Percentiles rank a stretch among this genome's conserved stretches.
Evolutionary conservation across 2,329 filamentous ascomycete species (phyloP).

Genomic region (Aspergillus ruber): DNA sequence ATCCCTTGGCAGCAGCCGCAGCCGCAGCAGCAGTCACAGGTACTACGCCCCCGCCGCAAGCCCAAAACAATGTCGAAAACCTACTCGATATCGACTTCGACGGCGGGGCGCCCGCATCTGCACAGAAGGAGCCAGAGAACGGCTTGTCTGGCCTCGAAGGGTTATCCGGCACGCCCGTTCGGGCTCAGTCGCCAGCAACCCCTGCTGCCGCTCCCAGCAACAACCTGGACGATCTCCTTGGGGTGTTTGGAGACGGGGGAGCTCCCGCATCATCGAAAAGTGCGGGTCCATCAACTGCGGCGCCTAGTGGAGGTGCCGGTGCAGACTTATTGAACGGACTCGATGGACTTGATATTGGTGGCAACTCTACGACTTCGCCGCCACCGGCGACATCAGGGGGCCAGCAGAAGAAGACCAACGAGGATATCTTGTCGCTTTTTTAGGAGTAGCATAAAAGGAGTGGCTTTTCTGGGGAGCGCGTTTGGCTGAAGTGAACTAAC

Average conservation of each 20-base stretch:
- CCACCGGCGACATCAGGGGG: conserved; percentile 13
- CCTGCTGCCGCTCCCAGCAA: conserved; percentile 36
- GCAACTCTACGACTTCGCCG: conserved; percentile 27
- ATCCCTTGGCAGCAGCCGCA: conserved; percentile 82
- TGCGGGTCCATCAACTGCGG: conserved; percentile 19
- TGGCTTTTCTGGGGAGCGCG: neutral
- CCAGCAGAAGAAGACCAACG: conserved; percentile 45
- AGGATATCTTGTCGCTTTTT: conserved; percentile 52
- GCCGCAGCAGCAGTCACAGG: conserved; percentile 57
- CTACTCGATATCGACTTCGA: conserved; percentile 95
- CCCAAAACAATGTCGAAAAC: conserved; percentile 83
- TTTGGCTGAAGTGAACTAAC: conserved; percentile 1
- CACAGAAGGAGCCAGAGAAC: conserved; percentile 56
- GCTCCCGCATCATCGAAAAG: conserved; percentile 26
- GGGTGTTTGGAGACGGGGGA: conserved; percentile 55
- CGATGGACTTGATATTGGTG: conserved; percentile 68
- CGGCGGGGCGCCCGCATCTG: conserved; percentile 81
- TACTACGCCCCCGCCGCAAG: conserved; percentile 43
- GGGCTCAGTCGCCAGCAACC: conserved; percentile 41
- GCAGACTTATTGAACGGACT: conserved; percentile 74
- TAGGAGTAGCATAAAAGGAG: conserved; percentile 20
- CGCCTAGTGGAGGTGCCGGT: conserved; percentile 22
- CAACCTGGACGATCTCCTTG: conserved; percentile 77
- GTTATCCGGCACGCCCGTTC: conserved; percentile 52
- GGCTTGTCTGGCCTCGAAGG: conserved; percentile 60